These are phyloP conservation scores for Saitozyma sp. DNA, from an alignment of 768 basidiomycete species.

Conservation along the genomic window DNA sequence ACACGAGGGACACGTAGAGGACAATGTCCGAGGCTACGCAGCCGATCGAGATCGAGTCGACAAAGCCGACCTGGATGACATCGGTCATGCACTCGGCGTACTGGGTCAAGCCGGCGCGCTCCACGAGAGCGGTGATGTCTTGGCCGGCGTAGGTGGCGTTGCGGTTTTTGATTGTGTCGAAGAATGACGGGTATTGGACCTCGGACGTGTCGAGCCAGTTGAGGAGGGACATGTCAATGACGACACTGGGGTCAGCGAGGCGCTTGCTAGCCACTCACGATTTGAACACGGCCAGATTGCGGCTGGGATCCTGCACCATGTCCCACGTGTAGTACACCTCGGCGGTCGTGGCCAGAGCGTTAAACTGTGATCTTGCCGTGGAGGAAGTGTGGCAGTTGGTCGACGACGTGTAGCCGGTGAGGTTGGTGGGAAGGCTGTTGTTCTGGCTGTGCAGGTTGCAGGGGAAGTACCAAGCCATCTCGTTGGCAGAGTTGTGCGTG, in stretches of 20 bases:
- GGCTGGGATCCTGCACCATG: constrained; percentile 65
- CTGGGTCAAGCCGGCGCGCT: constrained; percentile 67
- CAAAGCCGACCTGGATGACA: constrained; percentile 81
- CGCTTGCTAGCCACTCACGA: constrained; percentile 61
- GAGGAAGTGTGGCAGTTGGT: constrained; percentile 72
- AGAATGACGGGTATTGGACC: constrained; percentile 78
- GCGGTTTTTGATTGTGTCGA: constrained; percentile 70
- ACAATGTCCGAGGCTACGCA: constrained; percentile 95
- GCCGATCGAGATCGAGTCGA: constrained; percentile 90
- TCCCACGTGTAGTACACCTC: constrained; percentile 95
- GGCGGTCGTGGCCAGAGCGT: constrained; percentile 63
- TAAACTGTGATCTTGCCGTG: constrained; percentile 61
- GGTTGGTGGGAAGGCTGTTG: constrained; percentile 64
- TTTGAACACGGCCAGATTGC: constrained; percentile 92
- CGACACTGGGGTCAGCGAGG: constrained; percentile 58
- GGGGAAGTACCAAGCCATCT: constrained; percentile 93
- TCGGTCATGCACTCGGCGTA: constrained; percentile 83
- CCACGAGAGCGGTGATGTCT: constrained; percentile 83
- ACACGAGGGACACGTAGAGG: constrained; percentile 89
- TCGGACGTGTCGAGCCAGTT: constrained; percentile 78
- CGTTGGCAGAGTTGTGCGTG: constrained; percentile 59
- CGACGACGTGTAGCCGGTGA: constrained; percentile 65
- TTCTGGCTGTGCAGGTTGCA: constrained; percentile 86
- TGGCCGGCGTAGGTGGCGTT: constrained; percentile 75
- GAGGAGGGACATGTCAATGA: constrained; percentile 85